Evolutionary conservation across 31 red algal genomes (phyloP).

Genomic region (Porphyra umbilicalis): DNA sequence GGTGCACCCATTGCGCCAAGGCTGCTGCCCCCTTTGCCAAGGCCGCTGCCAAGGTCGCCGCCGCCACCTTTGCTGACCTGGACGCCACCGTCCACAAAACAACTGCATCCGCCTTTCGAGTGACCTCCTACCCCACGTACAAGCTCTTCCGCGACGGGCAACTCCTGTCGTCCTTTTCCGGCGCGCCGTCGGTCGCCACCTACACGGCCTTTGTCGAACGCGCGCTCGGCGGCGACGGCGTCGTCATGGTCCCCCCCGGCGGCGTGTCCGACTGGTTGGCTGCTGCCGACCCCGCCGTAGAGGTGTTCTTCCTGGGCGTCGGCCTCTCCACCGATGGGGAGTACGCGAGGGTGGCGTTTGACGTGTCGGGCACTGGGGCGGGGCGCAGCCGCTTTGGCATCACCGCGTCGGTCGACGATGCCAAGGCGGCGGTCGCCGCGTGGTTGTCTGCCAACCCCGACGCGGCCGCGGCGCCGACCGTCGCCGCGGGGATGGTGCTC

Average conservation of each 20-base stretch:
- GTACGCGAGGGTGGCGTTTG: conserved; percentile 26
- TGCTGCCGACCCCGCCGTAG: conserved; percentile 26
- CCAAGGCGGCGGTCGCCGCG: not conserved
- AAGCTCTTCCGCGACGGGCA: conserved; percentile 94
- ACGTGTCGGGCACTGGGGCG: not conserved
- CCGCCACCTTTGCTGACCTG: conserved; percentile 73
- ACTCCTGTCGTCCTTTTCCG: conserved; percentile 81
- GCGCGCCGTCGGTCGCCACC: conserved; percentile 69
- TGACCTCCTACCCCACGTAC: conserved; percentile 87
- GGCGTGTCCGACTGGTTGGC: conserved; percentile 18
- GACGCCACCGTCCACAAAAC: conserved; percentile 92
- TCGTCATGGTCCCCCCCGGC: conserved; percentile 33
- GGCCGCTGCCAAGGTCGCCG: conserved; percentile 73
- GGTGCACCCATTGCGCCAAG: conserved; percentile 98
- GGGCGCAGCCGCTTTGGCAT: not conserved
- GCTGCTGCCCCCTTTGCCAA: conserved; percentile 69
- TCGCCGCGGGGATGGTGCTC: conserved; percentile 15
- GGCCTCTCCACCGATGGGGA: conserved; percentile 18
- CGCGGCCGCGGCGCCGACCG: conserved; percentile 9
- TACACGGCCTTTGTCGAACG: conserved; percentile 69
- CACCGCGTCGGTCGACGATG: conserved; percentile 50
- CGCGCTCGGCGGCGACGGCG: conserved; percentile 40
- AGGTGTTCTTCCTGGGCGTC: conserved; percentile 26
- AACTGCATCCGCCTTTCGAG: conserved; percentile 55
- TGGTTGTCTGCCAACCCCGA: conserved; percentile 20